Evolutionary conservation across 2,329 filamentous ascomycete species (phyloP).

Genomic region (Sporothrix luriei): DNA sequence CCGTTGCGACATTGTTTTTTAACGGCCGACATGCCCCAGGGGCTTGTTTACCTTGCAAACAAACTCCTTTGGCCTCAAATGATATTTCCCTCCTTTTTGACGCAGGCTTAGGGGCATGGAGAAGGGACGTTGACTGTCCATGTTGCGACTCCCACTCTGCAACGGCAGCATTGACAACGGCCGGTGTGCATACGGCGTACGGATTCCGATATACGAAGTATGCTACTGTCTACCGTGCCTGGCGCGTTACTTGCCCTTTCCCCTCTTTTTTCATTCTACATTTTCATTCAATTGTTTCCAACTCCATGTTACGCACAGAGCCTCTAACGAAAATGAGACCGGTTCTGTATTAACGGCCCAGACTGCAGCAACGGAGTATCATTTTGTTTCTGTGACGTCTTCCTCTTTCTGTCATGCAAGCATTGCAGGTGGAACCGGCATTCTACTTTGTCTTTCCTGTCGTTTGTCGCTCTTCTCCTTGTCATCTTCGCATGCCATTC

Average conservation of each 20-base stretch:
- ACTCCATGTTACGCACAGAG: constrained; percentile 20
- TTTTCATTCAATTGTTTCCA: neutral
- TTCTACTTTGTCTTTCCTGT: neutral
- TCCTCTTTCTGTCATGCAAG: neutral
- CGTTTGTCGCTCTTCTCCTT: neutral
- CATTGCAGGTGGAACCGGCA: neutral
- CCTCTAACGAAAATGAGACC: constrained; percentile 11
- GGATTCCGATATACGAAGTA: too few species aligned
- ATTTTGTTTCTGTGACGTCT: constrained; percentile 2
- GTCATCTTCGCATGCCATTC: constrained; percentile 1
- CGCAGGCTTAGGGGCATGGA: constrained; percentile 6
- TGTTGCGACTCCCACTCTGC: constrained; percentile 3
- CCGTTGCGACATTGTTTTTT: neutral
- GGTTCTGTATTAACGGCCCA: constrained; percentile 7
- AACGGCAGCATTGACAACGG: constrained; percentile 8
- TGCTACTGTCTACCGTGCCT: neutral
- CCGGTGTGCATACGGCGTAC: neutral
- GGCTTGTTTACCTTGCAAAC: neutral
- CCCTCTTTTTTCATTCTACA: neutral
- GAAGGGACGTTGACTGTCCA: neutral
- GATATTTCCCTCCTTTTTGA: constrained; percentile 6
- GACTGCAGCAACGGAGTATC: constrained; percentile 12
- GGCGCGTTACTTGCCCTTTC: neutral
- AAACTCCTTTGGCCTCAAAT: neutral
- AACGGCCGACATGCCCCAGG: neutral